Evolutionary conservation across 2,329 filamentous ascomycete species (phyloP), one percentile per base, ranked within the genome.

Genomic region (Penicillium sp.): DNA sequence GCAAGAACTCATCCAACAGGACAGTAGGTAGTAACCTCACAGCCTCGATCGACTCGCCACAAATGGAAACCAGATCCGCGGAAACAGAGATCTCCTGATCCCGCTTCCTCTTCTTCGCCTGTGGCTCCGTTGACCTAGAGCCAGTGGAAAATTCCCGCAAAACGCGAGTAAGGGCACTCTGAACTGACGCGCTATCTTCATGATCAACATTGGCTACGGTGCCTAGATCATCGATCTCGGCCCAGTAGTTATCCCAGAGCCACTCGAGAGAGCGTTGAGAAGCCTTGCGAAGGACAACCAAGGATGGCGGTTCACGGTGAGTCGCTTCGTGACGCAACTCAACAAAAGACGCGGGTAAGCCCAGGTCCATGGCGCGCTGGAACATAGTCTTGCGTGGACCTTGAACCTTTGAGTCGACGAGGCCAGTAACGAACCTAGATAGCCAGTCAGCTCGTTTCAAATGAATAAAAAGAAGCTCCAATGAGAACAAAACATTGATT

Each of bases 211-310:
- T 53, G 35, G 51, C 20, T 9, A 42, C 48, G 41, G 42, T 22
- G 9, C 49, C 56, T 12, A 56, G 47, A 15, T 58, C 60, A 31
- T 79, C 77, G 20, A 86, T 69, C 35, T 76, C 74, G 12, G 68
- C 75, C 92, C 92, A 97, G 77, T 96, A 97, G 72, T 90, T 90
- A 51, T 86, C 82, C 90, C 90, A 96, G 49, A 97, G 86, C 92
- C 92, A 97, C 43, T 80, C 79, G 58, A 97, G 78, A 1, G 89
- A 90, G 64, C 88, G 85, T 59, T 80, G 76, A 1, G 88, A 85
- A 1, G 89, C 89, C 33, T 81, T 81, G 50, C 90, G 84, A 58
- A 97, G 78, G 59, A 90, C 86, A 11, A 83, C 80, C 51, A 96
- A 78, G 1, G 87, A 86, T 0, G 92, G 92, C 54, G 96, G 78